These are phyloP conservation scores for Fusarium proliferatum DNA, from an alignment of 2,329 filamentous ascomycete genomes.

Conservation along the genomic window DNA sequence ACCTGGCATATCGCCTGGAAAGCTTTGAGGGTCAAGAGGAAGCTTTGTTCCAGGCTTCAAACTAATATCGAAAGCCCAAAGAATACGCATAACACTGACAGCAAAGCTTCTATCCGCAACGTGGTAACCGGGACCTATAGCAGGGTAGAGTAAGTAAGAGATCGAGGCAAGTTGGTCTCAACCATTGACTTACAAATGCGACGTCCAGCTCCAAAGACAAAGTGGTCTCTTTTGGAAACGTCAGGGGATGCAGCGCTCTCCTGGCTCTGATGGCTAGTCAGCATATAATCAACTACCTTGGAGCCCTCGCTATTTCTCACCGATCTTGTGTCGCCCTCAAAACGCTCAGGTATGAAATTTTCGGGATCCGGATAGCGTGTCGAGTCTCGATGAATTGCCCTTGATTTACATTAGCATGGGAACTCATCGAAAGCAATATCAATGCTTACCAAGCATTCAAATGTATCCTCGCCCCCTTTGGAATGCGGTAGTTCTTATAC, in stretches of 20 bases:
- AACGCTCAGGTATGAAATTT: not conserved
- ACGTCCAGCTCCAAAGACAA: not conserved
- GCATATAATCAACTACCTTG: too few relatives aligned
- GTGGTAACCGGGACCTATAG: not conserved
- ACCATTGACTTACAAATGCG: not conserved
- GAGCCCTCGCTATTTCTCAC: not conserved
- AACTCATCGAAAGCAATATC: too few relatives aligned
- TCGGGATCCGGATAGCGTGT: not conserved
- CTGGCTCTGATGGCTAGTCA: not conserved
- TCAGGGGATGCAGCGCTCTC: not conserved
- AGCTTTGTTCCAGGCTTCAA: not conserved
- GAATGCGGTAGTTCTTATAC: not conserved
- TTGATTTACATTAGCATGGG: not conserved
- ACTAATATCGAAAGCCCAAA: not conserved
- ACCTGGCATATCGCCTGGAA: not conserved
- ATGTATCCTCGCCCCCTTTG: not conserved
- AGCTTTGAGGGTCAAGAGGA: not conserved
- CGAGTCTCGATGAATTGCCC: not conserved
- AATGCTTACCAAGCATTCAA: not conserved
- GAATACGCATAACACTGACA: not conserved
- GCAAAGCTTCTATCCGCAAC: not conserved
- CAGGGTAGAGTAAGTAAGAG: rapidly evolving
- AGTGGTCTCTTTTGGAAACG: not conserved
- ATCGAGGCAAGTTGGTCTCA: not conserved
- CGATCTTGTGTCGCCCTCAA: not conserved